phyloP scores from a whole-genome alignment of 495 filamentous ascomycete genomes.

The Penicillium verhagenii region DNA sequence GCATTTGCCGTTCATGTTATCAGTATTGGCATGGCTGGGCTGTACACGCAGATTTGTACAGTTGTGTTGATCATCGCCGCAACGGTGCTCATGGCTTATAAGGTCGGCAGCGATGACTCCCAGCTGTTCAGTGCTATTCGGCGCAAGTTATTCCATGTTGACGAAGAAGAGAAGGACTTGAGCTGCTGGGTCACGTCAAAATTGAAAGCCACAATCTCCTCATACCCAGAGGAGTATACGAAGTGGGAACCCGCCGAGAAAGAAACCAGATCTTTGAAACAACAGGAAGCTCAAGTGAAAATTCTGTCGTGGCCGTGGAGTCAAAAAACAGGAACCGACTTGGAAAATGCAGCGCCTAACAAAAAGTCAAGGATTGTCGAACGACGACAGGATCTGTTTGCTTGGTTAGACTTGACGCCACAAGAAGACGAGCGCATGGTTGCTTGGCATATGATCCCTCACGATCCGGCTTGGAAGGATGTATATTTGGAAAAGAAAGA shows the following conservation, averaged over 20 bases:
- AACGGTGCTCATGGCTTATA: constrained; percentile 6
- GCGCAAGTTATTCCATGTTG: background rate
- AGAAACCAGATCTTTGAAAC: background rate
- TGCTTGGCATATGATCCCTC: constrained; percentile 16
- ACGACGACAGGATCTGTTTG: constrained; percentile 13
- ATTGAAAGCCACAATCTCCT: constrained; percentile 9
- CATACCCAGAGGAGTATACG: constrained; percentile 4
- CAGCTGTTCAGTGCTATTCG: background rate
- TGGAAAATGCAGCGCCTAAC: background rate
- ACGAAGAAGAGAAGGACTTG: background rate
- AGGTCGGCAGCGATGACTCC: constrained; percentile 10
- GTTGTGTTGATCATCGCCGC: constrained; percentile 10
- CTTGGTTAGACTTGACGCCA: constrained; percentile 12
- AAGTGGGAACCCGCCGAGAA: background rate
- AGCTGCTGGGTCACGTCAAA: constrained; percentile 8
- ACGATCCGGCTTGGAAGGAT: constrained; percentile 11
- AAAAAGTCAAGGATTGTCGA: background rate
- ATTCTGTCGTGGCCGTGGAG: background rate
- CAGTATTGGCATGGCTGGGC: constrained; percentile 15
- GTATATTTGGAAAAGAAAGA: constrained; percentile 12
- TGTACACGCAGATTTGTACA: constrained; percentile 12
- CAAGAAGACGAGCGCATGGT: constrained; percentile 10
- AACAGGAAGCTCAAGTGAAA: background rate
- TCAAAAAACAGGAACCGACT: background rate
- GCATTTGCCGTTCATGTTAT: constrained; percentile 15